Percentiles rank a stretch among this genome's conserved stretches.
Conservation (phyloP, 1,139 yeast genomes). For the Geotrichum phurueaensis region DNA sequence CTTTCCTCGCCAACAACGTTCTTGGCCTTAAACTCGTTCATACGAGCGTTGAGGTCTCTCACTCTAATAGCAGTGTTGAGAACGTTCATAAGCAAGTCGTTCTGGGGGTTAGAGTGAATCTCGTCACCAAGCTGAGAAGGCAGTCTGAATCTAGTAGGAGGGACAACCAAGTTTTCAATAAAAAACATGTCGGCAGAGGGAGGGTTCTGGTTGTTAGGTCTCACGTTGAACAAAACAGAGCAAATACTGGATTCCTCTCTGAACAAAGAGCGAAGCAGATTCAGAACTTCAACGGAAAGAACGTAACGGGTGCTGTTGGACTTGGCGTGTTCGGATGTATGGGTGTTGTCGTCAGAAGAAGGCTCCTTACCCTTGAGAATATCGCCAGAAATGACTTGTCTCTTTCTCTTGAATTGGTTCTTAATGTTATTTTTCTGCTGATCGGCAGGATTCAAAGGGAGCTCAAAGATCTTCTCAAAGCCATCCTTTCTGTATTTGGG, state of each 20-base stretch:
- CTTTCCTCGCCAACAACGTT: conserved; percentile 65
- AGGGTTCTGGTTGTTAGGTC: conserved; percentile 51
- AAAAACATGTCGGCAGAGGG: conserved; percentile 86
- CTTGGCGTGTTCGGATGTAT: conserved; percentile 25
- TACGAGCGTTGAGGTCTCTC: conserved; percentile 79
- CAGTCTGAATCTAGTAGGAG: conserved; percentile 92
- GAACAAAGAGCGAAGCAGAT: conserved; percentile 69
- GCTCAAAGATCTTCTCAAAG: conserved; percentile 84
- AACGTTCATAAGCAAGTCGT: conserved; percentile 75
- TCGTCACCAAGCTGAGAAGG: conserved; percentile 97
- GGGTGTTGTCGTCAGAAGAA: conserved; percentile 19
- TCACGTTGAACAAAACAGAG: conserved; percentile 60
- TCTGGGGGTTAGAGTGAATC: conserved; percentile 89
- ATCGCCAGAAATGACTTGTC: conserved; percentile 66
- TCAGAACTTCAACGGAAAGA: conserved; percentile 79
- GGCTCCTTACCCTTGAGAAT: conserved; percentile 8
- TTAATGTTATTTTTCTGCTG: conserved; percentile 48
- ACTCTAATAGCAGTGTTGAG: conserved; percentile 75
- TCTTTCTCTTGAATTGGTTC: conserved; percentile 43
- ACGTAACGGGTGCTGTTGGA: conserved; percentile 60
- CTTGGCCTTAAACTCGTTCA: conserved; percentile 49
- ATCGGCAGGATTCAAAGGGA: conserved; percentile 76
- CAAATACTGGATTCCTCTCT: conserved; percentile 46
- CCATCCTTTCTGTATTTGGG: conserved; percentile 96
- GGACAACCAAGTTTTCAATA: conserved; percentile 80